Evolutionary conservation across 805 yeast species (phyloP).

Genomic region (Teunomyces barrocoloradensis): DNA sequence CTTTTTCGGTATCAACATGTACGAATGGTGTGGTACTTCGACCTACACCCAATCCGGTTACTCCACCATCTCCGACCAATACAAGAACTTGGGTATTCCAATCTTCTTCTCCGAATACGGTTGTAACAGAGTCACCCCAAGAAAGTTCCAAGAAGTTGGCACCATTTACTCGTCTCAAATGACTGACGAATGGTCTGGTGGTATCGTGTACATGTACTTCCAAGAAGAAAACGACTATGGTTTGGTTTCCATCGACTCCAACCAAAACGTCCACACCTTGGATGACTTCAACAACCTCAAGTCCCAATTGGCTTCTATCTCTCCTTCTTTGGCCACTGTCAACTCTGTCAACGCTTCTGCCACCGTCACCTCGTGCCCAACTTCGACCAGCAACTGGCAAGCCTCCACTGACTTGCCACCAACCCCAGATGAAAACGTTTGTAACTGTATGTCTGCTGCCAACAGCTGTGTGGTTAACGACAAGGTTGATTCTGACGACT

Average conservation of each 20-base stretch:
- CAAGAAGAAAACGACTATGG: constrained; percentile 76
- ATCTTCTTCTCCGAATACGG: constrained; percentile 82
- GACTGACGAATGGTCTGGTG: constrained; percentile 89
- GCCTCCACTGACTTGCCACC: constrained; percentile 43
- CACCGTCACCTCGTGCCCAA: constrained; percentile 36
- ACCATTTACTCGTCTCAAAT: constrained; percentile 62
- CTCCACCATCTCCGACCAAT: constrained; percentile 59
- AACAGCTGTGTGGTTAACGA: constrained; percentile 34
- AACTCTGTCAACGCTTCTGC: constrained; percentile 20
- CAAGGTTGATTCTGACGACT: constrained; percentile 29
- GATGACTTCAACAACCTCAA: constrained; percentile 63
- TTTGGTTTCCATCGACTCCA: constrained; percentile 53
- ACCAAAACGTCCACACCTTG: constrained; percentile 54
- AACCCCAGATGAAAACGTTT: constrained; percentile 37
- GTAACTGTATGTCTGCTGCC: constrained; percentile 36
- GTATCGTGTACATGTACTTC: constrained; percentile 84
- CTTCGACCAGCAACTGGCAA: constrained; percentile 30
- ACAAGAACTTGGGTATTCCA: constrained; percentile 65
- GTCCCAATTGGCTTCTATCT: constrained; percentile 50
- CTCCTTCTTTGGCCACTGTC: constrained; percentile 47
- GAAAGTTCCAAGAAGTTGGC: constrained; percentile 69
- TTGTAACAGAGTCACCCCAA: constrained; percentile 67
- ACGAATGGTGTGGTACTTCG: constrained; percentile 81
- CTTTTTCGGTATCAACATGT: constrained; percentile 86
- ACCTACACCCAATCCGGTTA: constrained; percentile 63